A percentile compares a stretch with the other conserved stretches of the same genome.
Evolutionary conservation across 176 grass and related monocot genomes (phyloP).

Genomic region (Oryza punctata): DNA sequence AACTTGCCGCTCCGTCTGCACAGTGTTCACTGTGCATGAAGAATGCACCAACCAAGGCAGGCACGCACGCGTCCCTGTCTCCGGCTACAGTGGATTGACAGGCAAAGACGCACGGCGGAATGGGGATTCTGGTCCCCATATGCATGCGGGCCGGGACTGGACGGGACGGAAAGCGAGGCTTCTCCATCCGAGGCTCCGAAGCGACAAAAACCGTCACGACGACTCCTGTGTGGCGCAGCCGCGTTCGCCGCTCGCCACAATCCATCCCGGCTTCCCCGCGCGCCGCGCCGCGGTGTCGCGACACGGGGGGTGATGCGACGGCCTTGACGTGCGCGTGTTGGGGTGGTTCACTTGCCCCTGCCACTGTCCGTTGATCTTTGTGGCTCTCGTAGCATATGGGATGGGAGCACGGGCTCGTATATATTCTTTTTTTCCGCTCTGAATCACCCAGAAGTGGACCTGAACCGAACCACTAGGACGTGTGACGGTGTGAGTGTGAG

Average conservation of each 20-base stretch:
- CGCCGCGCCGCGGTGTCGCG: too few relatives aligned
- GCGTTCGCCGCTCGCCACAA: background rate
- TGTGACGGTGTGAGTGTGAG: background rate
- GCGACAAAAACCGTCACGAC: background rate
- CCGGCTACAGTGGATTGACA: background rate
- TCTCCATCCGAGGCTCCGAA: background rate
- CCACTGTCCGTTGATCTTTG: background rate
- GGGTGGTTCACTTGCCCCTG: conserved; percentile 3
- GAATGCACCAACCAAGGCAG: too few relatives aligned
- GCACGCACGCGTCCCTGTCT: too few relatives aligned
- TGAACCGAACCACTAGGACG: background rate
- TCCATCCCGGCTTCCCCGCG: background rate
- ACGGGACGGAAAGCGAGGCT: background rate
- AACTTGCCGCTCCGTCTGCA: too few relatives aligned
- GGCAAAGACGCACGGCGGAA: background rate
- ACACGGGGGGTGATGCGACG: background rate
- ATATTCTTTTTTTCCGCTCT: too few relatives aligned
- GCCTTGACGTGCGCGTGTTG: background rate
- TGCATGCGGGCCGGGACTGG: too few relatives aligned
- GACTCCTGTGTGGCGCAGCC: too few relatives aligned
- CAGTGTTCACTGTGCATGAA: too few relatives aligned
- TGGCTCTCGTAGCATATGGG: background rate
- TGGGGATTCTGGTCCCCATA: background rate
- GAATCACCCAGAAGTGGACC: background rate
- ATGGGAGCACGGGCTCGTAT: too few relatives aligned